Evolutionary conservation across 1,139 yeast genomes (phyloP).

Genomic region (Candida dubliniensis): DNA sequence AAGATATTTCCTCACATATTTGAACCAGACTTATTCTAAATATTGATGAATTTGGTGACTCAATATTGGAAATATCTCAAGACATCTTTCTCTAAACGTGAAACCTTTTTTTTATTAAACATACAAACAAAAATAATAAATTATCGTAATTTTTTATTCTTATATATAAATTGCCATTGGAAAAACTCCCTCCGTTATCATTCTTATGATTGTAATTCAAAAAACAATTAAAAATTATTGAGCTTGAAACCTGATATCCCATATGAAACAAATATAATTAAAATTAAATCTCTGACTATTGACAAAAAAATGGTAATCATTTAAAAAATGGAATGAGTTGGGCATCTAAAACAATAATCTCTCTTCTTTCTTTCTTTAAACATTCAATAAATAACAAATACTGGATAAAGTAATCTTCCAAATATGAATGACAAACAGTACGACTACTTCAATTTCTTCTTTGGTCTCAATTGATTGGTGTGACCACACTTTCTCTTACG

Average conservation of each 20-base stretch:
- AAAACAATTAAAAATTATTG: neutral
- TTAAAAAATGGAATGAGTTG: no score
- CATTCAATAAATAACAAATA: conserved; percentile 4
- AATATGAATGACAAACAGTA: neutral
- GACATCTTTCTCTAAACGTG: neutral
- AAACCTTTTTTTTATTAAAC: conserved; percentile 3
- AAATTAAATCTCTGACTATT: neutral
- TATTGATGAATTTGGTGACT: no score
- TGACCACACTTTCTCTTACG: conserved; percentile 99
- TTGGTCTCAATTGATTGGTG: conserved; percentile 99
- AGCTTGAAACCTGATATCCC: neutral
- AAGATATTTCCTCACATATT: no score
- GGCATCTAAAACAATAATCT: neutral
- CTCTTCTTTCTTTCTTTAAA: neutral
- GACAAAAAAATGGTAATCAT: no score
- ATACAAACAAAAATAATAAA: conserved; percentile 2
- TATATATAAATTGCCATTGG: conserved; percentile 1
- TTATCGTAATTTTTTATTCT: neutral
- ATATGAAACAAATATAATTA: neutral
- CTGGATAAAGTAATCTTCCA: conserved; percentile 3
- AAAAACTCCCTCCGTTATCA: neutral
- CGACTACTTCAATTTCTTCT: conserved; percentile 96
- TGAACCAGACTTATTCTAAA: no score
- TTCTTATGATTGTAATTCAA: neutral
- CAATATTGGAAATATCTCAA: no score